A percentile compares a stretch with the other conserved stretches of the same genome.
phyloP scores from a whole-genome alignment of 1,139 yeast genomes.

The Debaryomyces singareniensis region DNA sequence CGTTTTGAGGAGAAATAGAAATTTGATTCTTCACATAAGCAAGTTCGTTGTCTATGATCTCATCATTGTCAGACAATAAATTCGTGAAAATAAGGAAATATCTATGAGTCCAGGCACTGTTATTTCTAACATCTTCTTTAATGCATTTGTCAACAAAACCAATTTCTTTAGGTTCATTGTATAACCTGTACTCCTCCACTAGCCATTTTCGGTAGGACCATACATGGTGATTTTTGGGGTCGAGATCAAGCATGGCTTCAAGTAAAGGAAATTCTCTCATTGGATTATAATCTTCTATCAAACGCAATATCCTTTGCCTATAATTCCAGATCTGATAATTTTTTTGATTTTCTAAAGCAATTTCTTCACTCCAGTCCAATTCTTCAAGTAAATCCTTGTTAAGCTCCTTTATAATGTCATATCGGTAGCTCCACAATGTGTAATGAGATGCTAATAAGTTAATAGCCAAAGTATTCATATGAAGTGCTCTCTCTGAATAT shows the following conservation, averaged over 20 bases:
- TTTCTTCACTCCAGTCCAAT: constrained; percentile 69
- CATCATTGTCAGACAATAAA: constrained; percentile 8
- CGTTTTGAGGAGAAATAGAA: constrained; percentile 66
- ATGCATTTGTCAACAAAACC: constrained; percentile 46
- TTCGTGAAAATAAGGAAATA: constrained; percentile 46
- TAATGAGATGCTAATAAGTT: constrained; percentile 81
- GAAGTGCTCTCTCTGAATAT: constrained; percentile 63
- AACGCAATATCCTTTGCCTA: constrained; percentile 53
- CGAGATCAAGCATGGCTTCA: constrained; percentile 64
- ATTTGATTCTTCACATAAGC: constrained; percentile 44
- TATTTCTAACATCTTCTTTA: constrained; percentile 67
- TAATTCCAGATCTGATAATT: constrained; percentile 97
- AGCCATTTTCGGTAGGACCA: constrained; percentile 92
- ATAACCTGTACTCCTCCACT: constrained; percentile 47
- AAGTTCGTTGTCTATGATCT: constrained; percentile 20
- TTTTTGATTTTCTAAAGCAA: constrained; percentile 74
- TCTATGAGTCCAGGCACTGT: constrained; percentile 92
- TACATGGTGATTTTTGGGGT: constrained; percentile 88
- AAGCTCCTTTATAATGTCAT: constrained; percentile 42
- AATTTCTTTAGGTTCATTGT: constrained; percentile 42
- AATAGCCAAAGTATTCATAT: constrained; percentile 58
- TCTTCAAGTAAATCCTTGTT: constrained; percentile 40
- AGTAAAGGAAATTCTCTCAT: constrained; percentile 59
- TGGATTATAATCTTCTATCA: constrained; percentile 31
- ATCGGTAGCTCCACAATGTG: constrained; percentile 82